These are phyloP conservation scores for Microthyrium microscopicum DNA, from an alignment of 2,329 filamentous ascomycete species.

Conservation along the genomic window DNA sequence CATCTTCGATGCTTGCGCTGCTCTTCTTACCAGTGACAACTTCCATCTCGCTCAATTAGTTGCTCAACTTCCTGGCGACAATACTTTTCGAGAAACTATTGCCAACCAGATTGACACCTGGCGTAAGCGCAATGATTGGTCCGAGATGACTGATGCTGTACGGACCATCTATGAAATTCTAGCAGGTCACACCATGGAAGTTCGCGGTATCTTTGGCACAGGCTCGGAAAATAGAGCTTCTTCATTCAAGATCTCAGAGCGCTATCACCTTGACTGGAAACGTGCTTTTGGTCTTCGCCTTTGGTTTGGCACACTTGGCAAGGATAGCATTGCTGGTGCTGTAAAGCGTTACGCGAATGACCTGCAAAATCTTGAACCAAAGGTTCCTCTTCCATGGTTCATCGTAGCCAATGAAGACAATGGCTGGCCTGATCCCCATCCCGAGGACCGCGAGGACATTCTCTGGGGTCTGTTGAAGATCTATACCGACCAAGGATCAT, in stretches of 20 bases:
- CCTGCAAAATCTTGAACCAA: conserved; percentile 51
- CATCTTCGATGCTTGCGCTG: conserved; percentile 65
- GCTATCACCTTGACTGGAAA: conserved; percentile 81
- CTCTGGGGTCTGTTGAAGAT: conserved; percentile 77
- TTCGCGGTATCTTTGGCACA: conserved; percentile 56
- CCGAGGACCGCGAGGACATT: conserved; percentile 52
- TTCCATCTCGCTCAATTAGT: conserved; percentile 74
- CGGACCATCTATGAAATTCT: conserved; percentile 81
- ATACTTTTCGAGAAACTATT: conserved; percentile 54
- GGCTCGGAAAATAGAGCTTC: conserved; percentile 57
- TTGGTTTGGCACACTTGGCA: conserved; percentile 63
- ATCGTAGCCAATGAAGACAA: conserved; percentile 40
- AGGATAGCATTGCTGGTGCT: conserved; percentile 55
- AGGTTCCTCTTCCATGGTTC: conserved; percentile 58
- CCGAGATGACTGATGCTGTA: conserved; percentile 72
- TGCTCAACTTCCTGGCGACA: conserved; percentile 61
- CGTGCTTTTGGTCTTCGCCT: conserved; percentile 82
- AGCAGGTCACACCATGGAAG: conserved; percentile 71
- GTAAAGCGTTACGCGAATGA: conserved; percentile 60
- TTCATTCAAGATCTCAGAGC: conserved; percentile 66
- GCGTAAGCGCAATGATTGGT: conserved; percentile 66
- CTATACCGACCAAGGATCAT: conserved; percentile 34
- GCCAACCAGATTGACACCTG: conserved; percentile 67
- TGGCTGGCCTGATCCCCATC: conserved; percentile 43
- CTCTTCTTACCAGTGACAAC: conserved; percentile 58